These are phyloP conservation scores for Paraleonurus japonicus DNA, from an alignment of 257 asterid genomes.

Conservation along the genomic window DNA sequence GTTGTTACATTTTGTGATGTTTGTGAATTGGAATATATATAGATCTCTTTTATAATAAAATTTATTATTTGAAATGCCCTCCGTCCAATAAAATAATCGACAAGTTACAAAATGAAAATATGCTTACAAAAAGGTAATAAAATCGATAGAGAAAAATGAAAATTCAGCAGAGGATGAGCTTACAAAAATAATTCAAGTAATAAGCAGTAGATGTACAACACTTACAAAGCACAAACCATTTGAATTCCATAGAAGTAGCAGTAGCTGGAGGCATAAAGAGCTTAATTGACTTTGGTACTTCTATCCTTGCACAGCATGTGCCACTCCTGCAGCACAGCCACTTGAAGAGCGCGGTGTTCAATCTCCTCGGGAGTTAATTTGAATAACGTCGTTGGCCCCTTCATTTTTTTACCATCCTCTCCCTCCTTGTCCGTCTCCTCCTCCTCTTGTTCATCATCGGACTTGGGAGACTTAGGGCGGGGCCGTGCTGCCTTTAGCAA, in stretches of 20 bases:
- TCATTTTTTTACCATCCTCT: slow-evolving; percentile 43
- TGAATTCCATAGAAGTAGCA: not conserved
- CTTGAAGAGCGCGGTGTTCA: slow-evolving; percentile 93
- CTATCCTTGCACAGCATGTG: slow-evolving; percentile 83
- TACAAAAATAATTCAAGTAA: not conserved
- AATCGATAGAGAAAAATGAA: not conserved
- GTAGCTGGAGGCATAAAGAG: not conserved
- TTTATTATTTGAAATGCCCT: no score
- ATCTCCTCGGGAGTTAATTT: slow-evolving; percentile 81
- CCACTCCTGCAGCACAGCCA: slow-evolving; percentile 89
- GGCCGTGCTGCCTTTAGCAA: slow-evolving; percentile 88
- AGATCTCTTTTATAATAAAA: no score
- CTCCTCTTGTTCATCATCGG: slow-evolving; percentile 45
- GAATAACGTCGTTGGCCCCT: slow-evolving; percentile 71
- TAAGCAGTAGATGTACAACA: not conserved
- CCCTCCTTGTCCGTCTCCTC: slow-evolving; percentile 32
- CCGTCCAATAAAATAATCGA: no score
- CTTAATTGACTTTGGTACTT: slow-evolving; percentile 49
- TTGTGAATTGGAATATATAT: no score
- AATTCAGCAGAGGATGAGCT: not conserved
- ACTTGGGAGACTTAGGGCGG: slow-evolving; percentile 55
- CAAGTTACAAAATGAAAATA: no score
- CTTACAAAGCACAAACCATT: not conserved
- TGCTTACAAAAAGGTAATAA: not conserved
- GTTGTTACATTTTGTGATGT: no score